These are phyloP conservation scores for Aspergillus pseudoterreus DNA, from an alignment of 2,329 filamentous ascomycete species.

Conservation along the genomic window DNA sequence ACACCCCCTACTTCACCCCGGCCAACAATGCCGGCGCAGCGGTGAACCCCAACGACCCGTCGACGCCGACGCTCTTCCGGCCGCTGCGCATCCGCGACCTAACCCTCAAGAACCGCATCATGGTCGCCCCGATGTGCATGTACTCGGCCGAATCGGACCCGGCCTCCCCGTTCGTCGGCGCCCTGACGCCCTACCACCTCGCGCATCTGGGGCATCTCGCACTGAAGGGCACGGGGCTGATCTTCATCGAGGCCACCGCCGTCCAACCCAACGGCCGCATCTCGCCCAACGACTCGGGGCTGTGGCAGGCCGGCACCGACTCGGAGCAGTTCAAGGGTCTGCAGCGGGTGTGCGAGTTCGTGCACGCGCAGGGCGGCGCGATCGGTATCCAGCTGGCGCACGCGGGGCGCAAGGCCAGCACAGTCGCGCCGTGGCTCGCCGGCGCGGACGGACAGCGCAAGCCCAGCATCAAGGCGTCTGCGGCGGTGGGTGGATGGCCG, in stretches of 20 bases:
- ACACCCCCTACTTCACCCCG: constrained; percentile 35
- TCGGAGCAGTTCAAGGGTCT: constrained; percentile 66
- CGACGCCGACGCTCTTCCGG: constrained; percentile 53
- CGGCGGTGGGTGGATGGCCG: constrained; percentile 52
- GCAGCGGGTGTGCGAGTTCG: constrained; percentile 65
- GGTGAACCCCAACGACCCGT: constrained; percentile 30
- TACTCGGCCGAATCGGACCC: constrained; percentile 56
- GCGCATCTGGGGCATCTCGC: constrained; percentile 77
- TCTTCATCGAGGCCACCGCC: constrained; percentile 73
- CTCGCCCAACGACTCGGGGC: constrained; percentile 56
- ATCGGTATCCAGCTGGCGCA: constrained; percentile 78
- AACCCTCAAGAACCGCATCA: constrained; percentile 62
- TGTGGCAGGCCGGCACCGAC: constrained; percentile 67
- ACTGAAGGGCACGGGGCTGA: constrained; percentile 66
- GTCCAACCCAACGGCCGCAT: constrained; percentile 76
- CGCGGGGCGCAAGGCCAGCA: constrained; percentile 64
- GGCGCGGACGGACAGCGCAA: constrained; percentile 12
- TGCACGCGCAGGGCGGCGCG: constrained; percentile 72
- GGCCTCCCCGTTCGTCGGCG: constrained; percentile 46
- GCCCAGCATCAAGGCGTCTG: constrained; percentile 37
- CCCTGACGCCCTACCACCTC: constrained; percentile 75
- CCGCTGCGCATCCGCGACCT: constrained; percentile 54
- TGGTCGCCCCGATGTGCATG: constrained; percentile 61
- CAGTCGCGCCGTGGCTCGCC: constrained; percentile 48
- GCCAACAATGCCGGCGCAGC: constrained; percentile 35